phyloP scores from a whole-genome alignment of 2,329 filamentous ascomycete genomes.

The Beauveria varroae region DNA sequence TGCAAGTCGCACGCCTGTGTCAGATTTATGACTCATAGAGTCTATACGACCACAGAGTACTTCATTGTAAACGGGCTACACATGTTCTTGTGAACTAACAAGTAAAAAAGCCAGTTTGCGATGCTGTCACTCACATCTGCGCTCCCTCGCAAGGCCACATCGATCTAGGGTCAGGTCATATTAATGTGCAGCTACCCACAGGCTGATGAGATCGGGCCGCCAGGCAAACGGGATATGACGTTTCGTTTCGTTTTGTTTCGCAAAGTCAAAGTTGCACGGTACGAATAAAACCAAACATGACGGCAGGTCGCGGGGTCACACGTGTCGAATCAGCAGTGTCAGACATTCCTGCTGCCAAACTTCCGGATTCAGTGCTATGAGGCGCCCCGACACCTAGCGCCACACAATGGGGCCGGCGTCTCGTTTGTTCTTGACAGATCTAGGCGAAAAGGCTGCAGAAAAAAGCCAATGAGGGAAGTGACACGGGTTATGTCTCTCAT shows the following conservation, averaged over 20 bases:
- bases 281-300: background rate
- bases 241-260: background rate
- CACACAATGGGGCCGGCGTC: background rate
- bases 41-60: no score
- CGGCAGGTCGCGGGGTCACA: background rate
- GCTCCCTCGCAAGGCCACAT: no score
- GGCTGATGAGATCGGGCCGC: background rate
- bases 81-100: no score
- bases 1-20: no score
- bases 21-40: no score
- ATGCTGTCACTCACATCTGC: no score
- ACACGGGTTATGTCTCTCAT: background rate
- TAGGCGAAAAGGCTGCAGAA: background rate
- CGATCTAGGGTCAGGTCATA: no score
- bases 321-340: background rate
- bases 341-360: background rate
- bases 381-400: constrained; percentile 4
- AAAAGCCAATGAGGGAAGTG: background rate
- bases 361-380: background rate
- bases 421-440: background rate
- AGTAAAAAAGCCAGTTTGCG: no score
- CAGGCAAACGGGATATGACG: no score
- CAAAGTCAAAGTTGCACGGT: background rate
- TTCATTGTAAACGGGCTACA: no score
- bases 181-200: background rate